phyloP scores from a whole-genome alignment of 345 rosid species.

The Salix arbutifolia region DNA sequence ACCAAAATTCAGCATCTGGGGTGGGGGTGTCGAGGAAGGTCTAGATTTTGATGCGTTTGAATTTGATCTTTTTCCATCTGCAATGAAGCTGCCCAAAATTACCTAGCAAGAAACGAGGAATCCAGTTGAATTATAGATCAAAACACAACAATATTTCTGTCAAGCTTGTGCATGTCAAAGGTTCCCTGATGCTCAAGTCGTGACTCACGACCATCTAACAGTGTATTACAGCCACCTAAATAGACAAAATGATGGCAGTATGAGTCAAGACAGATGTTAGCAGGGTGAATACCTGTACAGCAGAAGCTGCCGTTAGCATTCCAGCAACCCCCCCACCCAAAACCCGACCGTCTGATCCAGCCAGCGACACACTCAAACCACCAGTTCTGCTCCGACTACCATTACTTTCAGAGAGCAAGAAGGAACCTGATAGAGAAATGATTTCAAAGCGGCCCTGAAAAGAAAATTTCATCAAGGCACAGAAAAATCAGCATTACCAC shows the following conservation, averaged over 20 bases:
- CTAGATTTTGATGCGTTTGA: slow-evolving; percentile 43
- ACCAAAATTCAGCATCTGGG: slow-evolving; percentile 60
- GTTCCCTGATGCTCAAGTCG: not conserved
- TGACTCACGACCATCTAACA: not conserved
- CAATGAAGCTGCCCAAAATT: slow-evolving; percentile 82
- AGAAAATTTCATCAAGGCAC: not conserved
- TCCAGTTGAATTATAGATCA: not conserved
- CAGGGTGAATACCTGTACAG: slow-evolving; percentile 61
- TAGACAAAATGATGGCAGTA: not conserved
- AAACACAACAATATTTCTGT: not conserved
- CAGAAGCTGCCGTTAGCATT: slow-evolving; percentile 64
- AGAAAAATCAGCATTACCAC: not conserved
- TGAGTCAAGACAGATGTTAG: not conserved
- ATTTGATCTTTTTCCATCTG: slow-evolving; percentile 51
- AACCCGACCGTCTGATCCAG: slow-evolving; percentile 68
- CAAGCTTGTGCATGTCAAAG: not conserved
- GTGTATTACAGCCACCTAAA: not conserved
- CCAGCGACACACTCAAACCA: slow-evolving; percentile 66
- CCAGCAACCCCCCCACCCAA: slow-evolving; percentile 85
- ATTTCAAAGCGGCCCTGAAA: slow-evolving; percentile 84
- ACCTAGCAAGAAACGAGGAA: slow-evolving; percentile 42
- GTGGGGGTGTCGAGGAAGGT: slow-evolving; percentile 39
- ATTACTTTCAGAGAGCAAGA: slow-evolving; percentile 48
- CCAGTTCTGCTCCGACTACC: slow-evolving; percentile 42
- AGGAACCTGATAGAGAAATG: slow-evolving; percentile 73